Conservation (phyloP, 148 eudicot species). For the Dianthus caryophyllus region DNA sequence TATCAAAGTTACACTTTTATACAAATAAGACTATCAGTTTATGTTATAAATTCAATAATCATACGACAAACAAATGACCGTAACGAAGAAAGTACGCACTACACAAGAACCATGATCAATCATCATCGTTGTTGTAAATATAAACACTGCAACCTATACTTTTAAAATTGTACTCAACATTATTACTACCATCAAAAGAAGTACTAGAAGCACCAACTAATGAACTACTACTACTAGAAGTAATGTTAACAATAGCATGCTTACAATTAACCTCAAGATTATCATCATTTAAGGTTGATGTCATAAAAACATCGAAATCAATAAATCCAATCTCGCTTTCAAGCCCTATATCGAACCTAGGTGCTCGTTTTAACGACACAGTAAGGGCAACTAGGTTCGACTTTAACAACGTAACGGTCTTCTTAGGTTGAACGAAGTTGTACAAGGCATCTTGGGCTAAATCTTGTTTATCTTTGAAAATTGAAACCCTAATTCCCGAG, state of each 20-base stretch:
- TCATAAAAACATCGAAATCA: conserved; percentile 20
- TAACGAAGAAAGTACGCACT: too few species aligned
- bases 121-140: too few species aligned
- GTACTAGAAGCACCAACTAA: not conserved
- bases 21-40: too few species aligned
- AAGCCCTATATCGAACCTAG: not conserved
- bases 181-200: not conserved
- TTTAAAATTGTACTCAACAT: too few species aligned
- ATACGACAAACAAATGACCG: too few species aligned
- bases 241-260: conserved; percentile 19
- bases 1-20: too few species aligned
- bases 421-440: not conserved
- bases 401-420: not conserved
- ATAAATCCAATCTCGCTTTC: conserved; percentile 19
- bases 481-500: not conserved
- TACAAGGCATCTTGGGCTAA: conserved; percentile 6
- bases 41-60: too few species aligned
- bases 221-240: not conserved
- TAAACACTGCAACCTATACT: too few species aligned
- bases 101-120: too few species aligned
- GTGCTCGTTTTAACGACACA: not conserved
- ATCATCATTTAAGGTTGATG: not conserved
- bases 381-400: not conserved
- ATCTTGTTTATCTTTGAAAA: conserved; percentile 14
- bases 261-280: conserved; percentile 18